Evolutionary conservation across 768 basidiomycete species (phyloP).

Genomic region (Lentinula lateritia): DNA sequence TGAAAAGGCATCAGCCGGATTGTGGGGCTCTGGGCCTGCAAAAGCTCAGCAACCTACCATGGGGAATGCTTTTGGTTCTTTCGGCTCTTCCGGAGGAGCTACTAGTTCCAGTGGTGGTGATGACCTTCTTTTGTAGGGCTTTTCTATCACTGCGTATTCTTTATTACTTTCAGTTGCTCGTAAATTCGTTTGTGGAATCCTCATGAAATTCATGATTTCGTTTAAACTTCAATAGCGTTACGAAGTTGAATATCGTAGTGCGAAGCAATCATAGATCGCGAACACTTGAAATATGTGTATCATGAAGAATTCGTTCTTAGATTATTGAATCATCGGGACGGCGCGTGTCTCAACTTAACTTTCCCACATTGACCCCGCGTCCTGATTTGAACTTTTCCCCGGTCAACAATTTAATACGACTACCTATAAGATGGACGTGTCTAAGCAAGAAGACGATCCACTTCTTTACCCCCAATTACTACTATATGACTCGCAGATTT

Average conservation of each 20-base stretch:
- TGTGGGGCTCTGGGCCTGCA: conserved; percentile 57
- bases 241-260: no score
- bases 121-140: conserved; percentile 33
- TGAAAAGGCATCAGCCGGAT: conserved; percentile 42
- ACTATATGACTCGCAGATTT: neutral
- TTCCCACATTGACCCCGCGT: no score
- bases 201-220: neutral
- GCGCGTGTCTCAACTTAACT: no score
- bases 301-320: no score
- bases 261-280: no score
- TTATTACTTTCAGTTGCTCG: neutral
- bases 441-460: neutral
- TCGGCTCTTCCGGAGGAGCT: conserved; percentile 12
- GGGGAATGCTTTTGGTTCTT: conserved; percentile 25
- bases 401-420: neutral
- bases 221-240: no score
- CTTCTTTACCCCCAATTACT: neutral
- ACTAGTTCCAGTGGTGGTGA: conserved; percentile 26
- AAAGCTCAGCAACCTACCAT: conserved; percentile 9
- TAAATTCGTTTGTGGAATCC: neutral
- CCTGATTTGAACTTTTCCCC: no score
- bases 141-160: neutral
- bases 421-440: neutral
- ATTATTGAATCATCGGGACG: no score
- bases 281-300: no score